A percentile compares a stretch with the other conserved stretches of the same genome.
Evolutionary conservation across 345 rosid species (phyloP).

Genomic region (Triadica sebifera): DNA sequence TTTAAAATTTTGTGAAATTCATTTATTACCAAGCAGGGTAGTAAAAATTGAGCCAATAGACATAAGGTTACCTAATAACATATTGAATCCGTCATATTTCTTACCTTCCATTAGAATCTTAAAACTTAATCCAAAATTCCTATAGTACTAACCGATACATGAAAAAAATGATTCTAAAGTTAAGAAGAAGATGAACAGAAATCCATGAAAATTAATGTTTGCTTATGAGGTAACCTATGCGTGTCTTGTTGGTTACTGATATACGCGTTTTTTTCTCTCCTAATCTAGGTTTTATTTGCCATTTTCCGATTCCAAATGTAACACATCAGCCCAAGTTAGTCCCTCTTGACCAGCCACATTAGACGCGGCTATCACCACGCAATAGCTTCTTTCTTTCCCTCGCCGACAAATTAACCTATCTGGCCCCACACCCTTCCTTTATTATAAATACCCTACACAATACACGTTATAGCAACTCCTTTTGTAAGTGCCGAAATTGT

Average conservation of each 20-base stretch:
- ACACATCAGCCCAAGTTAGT: background rate
- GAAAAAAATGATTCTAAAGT: background rate
- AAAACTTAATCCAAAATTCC: too few relatives aligned
- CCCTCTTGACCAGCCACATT: background rate
- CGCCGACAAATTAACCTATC: background rate
- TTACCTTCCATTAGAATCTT: too few relatives aligned
- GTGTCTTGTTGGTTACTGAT: background rate
- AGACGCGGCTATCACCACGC: slow-evolving; percentile 12
- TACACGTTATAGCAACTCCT: background rate
- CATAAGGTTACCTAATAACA: too few relatives aligned
- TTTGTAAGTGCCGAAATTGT: background rate
- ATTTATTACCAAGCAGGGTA: too few relatives aligned
- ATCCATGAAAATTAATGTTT: background rate
- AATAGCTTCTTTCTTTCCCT: background rate
- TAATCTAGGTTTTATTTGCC: background rate
- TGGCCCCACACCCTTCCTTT: background rate
- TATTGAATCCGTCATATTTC: too few relatives aligned
- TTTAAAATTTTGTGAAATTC: too few relatives aligned
- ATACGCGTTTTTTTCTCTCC: background rate
- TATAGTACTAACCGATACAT: background rate
- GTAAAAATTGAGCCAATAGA: too few relatives aligned
- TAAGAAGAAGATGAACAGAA: background rate
- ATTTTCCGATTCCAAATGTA: background rate
- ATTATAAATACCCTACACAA: background rate
- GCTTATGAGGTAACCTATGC: slow-evolving; percentile 2